Base-by-base conservation (phyloP, 495 filamentous ascomycete species). In the Wilcoxina mikolae region DNA sequence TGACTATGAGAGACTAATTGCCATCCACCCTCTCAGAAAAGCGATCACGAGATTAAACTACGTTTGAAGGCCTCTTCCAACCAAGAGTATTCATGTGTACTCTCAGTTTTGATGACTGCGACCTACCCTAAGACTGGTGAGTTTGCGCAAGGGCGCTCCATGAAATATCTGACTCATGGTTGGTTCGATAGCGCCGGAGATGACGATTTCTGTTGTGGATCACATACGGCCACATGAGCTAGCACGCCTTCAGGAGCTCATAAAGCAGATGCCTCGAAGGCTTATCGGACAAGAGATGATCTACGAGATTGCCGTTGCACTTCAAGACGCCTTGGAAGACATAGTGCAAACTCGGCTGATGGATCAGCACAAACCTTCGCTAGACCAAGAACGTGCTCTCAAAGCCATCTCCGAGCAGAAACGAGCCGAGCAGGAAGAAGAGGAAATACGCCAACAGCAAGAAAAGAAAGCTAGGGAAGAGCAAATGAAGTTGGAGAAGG, bases 261-360 rank as follows among this genome's bases (percentile, higher is more conserved):
- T 66, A 17, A 43, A 44, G 33, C 51, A 79, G 25, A 73, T 90
- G 9, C 71, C 71, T 3, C 57, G 60, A 27, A 70, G 66, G 44
- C 72, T 74, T 28, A 59, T 87, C 17, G 84, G 83, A 2, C 78
- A 83, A 56, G 83, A 87, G 47, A 95, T 98, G 89, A 86, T 98
- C 11, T 82, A 85, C 67, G 84, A 87, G 54, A 75, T 98, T 33
- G 84, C 85, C 7, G 77, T 83, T 46, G 79, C 81, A 3, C 80
- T 95, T 42, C 81, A 85, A 55, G 91, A 96, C 57, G 78, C 89
- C 17, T 71, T 98, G 18, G 88, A 96, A 65, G 85, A 93, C 68
- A 86, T 84, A 18, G 83, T 85, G 7, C 74, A 82, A 59, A 78
- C 78, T 25, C 81, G 80, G 56, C 33, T 60, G 48, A 82, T 80